Evolutionary conservation across 306 rosid genomes (phyloP), one percentile per base, ranked within the genome.

Genomic region (Prosopis cineraria): DNA sequence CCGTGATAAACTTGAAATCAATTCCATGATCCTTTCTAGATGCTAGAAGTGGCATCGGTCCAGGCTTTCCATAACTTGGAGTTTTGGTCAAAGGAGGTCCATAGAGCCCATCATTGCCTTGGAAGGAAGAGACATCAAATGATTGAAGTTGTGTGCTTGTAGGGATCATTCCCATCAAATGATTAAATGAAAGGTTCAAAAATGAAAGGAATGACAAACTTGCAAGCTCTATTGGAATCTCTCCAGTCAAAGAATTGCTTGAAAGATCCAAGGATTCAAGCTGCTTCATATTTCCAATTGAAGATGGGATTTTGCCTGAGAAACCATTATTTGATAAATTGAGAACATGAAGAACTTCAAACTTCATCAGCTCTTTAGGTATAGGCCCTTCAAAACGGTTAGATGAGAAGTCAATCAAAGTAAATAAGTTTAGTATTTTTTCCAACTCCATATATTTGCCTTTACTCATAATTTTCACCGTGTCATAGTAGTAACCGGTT

Each of bases 341-440:
- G n/a, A n/a, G n/a, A n/a, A n/a, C n/a, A n/a, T n/a, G 87, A 85
- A 29, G 85, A 55, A 62, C 50, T 48, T 20, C 22, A 3, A 88
- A 27, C 17, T 78, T 22, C 66, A 83, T 81, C 7, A 85, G 27
- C 31, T 78, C 84, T 65, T 72, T 24, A 14, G 89, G 89, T 83
- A 88, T 80, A 47, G 59, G 0, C 43, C 89, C 91, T 0, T 29
- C 14, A 37, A 83, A 31, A 0, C 69, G 41, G 78, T 88, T 85
- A 66, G 58, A 52, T 17, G 89, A 88, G 22, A 82, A 24, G 52
- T 88, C 91, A 20, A 90, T 24, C 0, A 69, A 77, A 58, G 76
- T 85, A 25, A 71, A 7, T 40, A 73, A 2, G 0, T 9, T 73
- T 0, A 78, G 48, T 14, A 82, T 80, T 70, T 73, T 86, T 12